A percentile compares a stretch with the other conserved stretches of the same genome.
Evolutionary conservation across 441 rosid species (phyloP).

Genomic region (California macrophylla): DNA sequence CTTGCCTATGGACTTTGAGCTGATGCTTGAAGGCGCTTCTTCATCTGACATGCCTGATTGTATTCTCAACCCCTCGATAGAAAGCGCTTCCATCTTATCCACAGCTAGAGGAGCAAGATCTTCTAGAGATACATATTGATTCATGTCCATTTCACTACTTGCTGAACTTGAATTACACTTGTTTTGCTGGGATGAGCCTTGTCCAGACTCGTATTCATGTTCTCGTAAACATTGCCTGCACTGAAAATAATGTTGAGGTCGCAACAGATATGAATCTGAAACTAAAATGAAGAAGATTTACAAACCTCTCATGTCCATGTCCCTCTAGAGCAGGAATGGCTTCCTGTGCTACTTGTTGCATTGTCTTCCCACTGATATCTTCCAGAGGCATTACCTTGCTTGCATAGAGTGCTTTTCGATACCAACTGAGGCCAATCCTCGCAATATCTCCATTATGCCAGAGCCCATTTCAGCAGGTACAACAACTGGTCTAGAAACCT

Average conservation of each 20-base stretch:
- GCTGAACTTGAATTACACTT: conserved; percentile 34
- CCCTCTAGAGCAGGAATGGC: conserved; percentile 30
- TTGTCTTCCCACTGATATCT: conserved; percentile 80
- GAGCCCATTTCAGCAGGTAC: conserved; percentile 97
- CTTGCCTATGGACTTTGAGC: conserved; percentile 40
- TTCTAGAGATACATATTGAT: conserved; percentile 75
- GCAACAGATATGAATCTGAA: conserved; percentile 1
- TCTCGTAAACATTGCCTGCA: conserved; percentile 43
- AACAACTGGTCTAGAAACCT: conserved; percentile 85
- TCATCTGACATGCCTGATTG: conserved; percentile 71
- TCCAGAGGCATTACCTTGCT: conserved; percentile 91
- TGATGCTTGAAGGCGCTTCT: conserved; percentile 67
- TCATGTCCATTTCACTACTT: conserved; percentile 41
- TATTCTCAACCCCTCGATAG: conserved; percentile 80
- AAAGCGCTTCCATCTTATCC: conserved; percentile 93
- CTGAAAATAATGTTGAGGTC: conserved; percentile 18
- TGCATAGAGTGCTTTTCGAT: conserved; percentile 94
- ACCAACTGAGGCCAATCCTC: conserved; percentile 67
- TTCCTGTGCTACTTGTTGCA: conserved; percentile 42
- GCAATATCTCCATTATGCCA: conserved; percentile 57
- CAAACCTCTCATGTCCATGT: conserved; percentile 51
- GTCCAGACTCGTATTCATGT: conserved; percentile 27
- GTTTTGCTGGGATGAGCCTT: conserved; percentile 28
- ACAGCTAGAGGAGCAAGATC: conserved; percentile 91
- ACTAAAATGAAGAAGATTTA: neutral